Base-by-base conservation (phyloP, 768 basidiomycete species). In the Pholiota molesta region DNA sequence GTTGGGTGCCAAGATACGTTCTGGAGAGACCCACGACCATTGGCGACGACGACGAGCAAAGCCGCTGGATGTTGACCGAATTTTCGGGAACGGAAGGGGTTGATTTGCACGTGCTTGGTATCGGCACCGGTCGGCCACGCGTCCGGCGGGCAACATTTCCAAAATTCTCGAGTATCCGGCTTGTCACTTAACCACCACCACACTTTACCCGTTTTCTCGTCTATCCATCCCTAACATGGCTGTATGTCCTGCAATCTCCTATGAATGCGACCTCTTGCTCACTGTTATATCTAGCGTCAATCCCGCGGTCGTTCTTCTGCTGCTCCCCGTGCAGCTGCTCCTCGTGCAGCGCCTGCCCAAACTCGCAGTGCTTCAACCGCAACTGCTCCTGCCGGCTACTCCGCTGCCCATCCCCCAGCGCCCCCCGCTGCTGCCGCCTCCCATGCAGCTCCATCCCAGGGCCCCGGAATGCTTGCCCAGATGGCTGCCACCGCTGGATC, bases 401-500 rank as follows among this genome's bases (percentile, higher is more conserved):
- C 79, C 57, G 73, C 80, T 7, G 72, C 79, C 37, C 74, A 79
- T 45, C 79, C 81, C 11, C 80, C 81, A 1, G 74, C 81, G 60
- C 82, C 85, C 62, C n/a, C 47, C 52, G 75, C 78, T 63, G 73
- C 79, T 2, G 76, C 79, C 14, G 69, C 78, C 17, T 69, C 82
- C 11, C 75, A 85, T 55, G 67, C 82, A 35, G 75, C 78, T 39
- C 79, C 80, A 49, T 73, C 82, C 1, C 70, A 80, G 62, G 79
- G 83, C 63, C 92, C 93, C 1, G 92, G 93, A 14, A 79, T 95
- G 83, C 59, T 95, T 17, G 82, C 86, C 0, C 90, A 92, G 70
- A 94, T 95, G 91, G 93, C 93, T 57, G 90, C 92, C 5, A 94
- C 94, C 6, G 94, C 94, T 28, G 94, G 94, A 63, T 92, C 91